Evolutionary conservation across 2,329 filamentous ascomycete species (phyloP).

Genomic region (Colletotrichum acutatum): DNA sequence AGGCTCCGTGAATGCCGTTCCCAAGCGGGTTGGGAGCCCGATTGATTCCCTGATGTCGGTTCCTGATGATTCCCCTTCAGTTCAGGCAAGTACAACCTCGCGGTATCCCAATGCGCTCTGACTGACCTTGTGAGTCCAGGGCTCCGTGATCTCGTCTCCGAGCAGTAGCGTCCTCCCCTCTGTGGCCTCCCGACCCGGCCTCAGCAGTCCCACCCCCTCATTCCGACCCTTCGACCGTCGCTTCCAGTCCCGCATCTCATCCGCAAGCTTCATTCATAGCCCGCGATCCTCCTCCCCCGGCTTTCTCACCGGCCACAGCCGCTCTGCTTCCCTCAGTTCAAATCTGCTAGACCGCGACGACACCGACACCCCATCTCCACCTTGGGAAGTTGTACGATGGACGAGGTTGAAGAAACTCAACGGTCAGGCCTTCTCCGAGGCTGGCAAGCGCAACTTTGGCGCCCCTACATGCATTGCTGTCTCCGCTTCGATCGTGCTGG

Average conservation of each 20-base stretch:
- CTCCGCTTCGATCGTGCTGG: constrained; percentile 87
- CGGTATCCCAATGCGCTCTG: background rate
- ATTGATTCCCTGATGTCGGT: constrained; percentile 76
- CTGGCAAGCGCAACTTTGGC: constrained; percentile 92
- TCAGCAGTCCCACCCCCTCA: constrained; percentile 79
- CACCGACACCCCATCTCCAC: constrained; percentile 77
- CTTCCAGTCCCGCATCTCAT: constrained; percentile 87
- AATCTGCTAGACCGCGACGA: constrained; percentile 73
- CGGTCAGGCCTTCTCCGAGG: constrained; percentile 90
- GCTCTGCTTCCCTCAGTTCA: constrained; percentile 82
- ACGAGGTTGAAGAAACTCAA: constrained; percentile 92
- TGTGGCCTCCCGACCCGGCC: constrained; percentile 72
- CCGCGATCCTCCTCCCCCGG: constrained; percentile 82
- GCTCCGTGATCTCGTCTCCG: constrained; percentile 72
- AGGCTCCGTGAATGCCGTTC: constrained; percentile 64
- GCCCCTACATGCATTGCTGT: constrained; percentile 89
- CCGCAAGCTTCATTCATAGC: constrained; percentile 64
- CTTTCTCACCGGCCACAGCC: constrained; percentile 80
- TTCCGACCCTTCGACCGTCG: constrained; percentile 94
- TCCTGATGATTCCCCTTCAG: constrained; percentile 85
- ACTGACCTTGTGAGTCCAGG: constrained; percentile 47
- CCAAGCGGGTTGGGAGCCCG: constrained; percentile 72
- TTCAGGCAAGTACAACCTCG: constrained; percentile 69
- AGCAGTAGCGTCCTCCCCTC: constrained; percentile 79
- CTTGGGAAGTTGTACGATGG: constrained; percentile 98